These are phyloP conservation scores for Orbilia ellipsospora DNA, from an alignment of 2,329 filamentous ascomycete species.

Conservation along the genomic window DNA sequence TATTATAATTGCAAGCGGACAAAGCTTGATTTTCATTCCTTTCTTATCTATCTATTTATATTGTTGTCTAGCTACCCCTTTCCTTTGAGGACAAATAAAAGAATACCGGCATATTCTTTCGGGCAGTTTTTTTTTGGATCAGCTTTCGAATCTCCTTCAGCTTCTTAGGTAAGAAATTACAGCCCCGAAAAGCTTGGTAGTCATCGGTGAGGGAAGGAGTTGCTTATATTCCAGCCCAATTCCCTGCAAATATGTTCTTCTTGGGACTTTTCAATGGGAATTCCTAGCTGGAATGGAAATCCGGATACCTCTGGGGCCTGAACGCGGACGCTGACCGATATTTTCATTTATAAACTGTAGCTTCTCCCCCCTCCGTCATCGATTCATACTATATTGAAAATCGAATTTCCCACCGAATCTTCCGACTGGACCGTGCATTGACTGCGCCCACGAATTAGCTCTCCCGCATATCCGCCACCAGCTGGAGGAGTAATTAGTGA, in stretches of 20 bases:
- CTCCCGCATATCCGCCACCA: neutral
- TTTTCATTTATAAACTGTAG: neutral
- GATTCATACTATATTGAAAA: no score
- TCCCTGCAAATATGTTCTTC: no score
- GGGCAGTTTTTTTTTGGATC: neutral
- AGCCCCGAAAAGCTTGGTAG: no score
- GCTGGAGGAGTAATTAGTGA: neutral
- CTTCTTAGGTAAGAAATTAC: conserved; percentile 43
- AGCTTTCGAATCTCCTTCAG: conserved; percentile 12
- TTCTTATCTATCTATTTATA: no score
- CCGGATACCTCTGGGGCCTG: neutral
- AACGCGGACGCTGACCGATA: neutral
- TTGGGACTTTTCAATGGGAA: no score
- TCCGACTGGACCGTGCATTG: conserved; percentile 1
- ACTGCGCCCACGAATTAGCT: conserved; percentile 4
- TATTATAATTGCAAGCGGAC: conserved; percentile 3
- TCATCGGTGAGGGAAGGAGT: no score
- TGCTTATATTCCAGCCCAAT: no score
- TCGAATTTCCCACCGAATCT: no score
- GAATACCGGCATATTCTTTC: conserved; percentile 28
- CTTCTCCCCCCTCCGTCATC: no score
- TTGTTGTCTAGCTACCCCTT: no score
- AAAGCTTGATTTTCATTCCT: no score
- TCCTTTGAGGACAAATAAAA: neutral
- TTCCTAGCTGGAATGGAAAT: no score